These are phyloP conservation scores for Mycena filopes DNA, from an alignment of 768 basidiomycete genomes.

Conservation along the genomic window DNA sequence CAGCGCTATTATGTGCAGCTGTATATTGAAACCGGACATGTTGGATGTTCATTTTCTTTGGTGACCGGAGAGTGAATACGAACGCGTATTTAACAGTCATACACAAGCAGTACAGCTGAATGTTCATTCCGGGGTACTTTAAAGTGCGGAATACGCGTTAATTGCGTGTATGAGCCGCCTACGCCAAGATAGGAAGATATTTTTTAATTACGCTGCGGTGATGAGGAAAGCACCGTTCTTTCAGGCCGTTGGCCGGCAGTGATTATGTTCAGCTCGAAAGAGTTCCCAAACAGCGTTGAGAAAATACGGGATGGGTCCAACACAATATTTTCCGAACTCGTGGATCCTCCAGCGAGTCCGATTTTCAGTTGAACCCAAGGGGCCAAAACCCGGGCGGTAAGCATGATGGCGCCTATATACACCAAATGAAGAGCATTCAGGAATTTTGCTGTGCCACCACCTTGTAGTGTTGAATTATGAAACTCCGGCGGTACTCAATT, in stretches of 20 bases:
- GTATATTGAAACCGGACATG: neutral
- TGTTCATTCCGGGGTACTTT: neutral
- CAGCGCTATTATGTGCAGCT: neutral
- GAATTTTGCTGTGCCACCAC: neutral
- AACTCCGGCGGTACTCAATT: conserved; percentile 12
- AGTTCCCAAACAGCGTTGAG: neutral
- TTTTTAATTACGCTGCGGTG: neutral
- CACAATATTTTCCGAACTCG: conserved; percentile 1
- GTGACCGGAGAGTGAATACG: neutral
- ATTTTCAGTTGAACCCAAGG: neutral
- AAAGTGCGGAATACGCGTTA: neutral
- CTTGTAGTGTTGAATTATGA: neutral
- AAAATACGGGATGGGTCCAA: neutral
- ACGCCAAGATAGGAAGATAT: neutral
- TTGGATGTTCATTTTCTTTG: neutral
- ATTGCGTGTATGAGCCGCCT: neutral
- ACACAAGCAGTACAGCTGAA: neutral
- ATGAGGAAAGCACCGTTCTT: neutral
- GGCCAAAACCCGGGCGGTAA: conserved; percentile 19
- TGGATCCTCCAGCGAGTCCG: neutral
- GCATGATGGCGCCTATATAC: neutral
- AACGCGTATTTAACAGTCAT: neutral
- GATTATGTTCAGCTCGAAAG: neutral
- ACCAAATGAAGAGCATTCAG: neutral
- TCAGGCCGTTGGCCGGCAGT: neutral